Conservation (phyloP, 352 stramenopile species). For the Globisporangium orthogonon region DNA sequence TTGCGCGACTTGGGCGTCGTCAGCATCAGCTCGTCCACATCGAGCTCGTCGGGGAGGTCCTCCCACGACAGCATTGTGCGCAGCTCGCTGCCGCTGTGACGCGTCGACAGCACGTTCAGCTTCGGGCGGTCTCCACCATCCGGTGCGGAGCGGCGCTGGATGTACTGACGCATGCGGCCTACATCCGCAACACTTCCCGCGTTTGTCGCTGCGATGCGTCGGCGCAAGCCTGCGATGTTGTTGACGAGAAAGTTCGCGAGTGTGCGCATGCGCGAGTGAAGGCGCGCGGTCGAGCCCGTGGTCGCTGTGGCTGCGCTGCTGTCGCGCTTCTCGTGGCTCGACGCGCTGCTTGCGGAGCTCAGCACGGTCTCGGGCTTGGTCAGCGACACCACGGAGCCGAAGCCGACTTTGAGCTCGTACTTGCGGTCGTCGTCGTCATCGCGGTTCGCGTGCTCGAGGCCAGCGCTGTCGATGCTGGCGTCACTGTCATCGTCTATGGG, state of each 20-base stretch:
- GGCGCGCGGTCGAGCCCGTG: slow-evolving; percentile 1
- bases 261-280: slow-evolving; percentile 37
- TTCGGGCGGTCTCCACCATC: slow-evolving; percentile 29
- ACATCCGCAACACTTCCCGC: slow-evolving; percentile 25
- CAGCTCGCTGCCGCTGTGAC: slow-evolving; percentile 36
- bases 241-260: slow-evolving; percentile 40
- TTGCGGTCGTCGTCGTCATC: slow-evolving; percentile 24
- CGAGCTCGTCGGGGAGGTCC: slow-evolving; percentile 22
- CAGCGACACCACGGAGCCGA: slow-evolving; percentile 10
- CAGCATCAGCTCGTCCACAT: slow-evolving; percentile 41
- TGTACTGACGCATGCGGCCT: slow-evolving; percentile 32
- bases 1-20: slow-evolving; percentile 40
- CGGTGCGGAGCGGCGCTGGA: slow-evolving; percentile 36
- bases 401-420: slow-evolving; percentile 36
- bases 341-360: slow-evolving; percentile 3
- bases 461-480: background rate
- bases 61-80: slow-evolving; percentile 42
- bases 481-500: slow-evolving; percentile 11
- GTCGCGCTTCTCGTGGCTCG: slow-evolving; percentile 11
- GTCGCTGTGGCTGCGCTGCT: slow-evolving; percentile 4
- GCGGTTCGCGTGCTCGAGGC: background rate
- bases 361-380: slow-evolving; percentile 3
- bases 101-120: slow-evolving; percentile 32
- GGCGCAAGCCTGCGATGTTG: slow-evolving; percentile 29
- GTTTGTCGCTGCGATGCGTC: slow-evolving; percentile 15